Evolutionary conservation across 371 early-diverging fungal genomes (phyloP).

Genomic region (Smittium mucronatum): DNA sequence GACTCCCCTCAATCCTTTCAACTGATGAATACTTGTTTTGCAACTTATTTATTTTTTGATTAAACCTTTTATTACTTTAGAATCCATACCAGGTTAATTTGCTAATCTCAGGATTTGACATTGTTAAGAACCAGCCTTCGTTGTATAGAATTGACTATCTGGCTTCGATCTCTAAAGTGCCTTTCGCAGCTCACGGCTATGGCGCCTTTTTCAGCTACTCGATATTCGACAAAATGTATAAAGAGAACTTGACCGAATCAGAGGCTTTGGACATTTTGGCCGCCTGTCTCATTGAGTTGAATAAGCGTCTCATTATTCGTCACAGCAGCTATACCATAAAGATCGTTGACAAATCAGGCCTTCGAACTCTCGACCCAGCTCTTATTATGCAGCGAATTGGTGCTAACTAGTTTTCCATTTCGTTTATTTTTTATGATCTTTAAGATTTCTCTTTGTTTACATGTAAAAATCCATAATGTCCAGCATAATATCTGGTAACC

Average conservation of each 20-base stretch:
- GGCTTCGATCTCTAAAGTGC: constrained; percentile 60
- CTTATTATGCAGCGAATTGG: constrained; percentile 2
- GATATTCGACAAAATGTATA: constrained; percentile 86
- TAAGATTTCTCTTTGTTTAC: too few relatives aligned
- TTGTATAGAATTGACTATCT: constrained; percentile 92
- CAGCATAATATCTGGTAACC: too few relatives aligned
- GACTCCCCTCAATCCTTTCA: not conserved
- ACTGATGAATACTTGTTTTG: constrained; percentile 3
- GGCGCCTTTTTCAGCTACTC: constrained; percentile 82
- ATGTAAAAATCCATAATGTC: too few relatives aligned
- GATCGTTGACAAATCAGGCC: constrained; percentile 74
- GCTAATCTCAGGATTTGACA: constrained; percentile 75
- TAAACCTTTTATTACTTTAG: constrained; percentile 34
- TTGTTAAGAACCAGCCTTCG: constrained; percentile 51
- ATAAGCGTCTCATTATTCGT: constrained; percentile 75
- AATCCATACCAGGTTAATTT: constrained; percentile 74
- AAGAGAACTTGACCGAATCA: constrained; percentile 64
- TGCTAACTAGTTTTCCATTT: not conserved
- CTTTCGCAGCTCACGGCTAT: constrained; percentile 89
- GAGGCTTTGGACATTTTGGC: constrained; percentile 66
- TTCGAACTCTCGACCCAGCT: constrained; percentile 19
- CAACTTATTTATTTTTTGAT: not conserved
- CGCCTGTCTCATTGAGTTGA: constrained; percentile 77
- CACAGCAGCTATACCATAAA: constrained; percentile 70
- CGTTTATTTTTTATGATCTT: too few relatives aligned